These are phyloP conservation scores for Termitomyces heimii DNA, from an alignment of 768 basidiomycete genomes.

Conservation along the genomic window DNA sequence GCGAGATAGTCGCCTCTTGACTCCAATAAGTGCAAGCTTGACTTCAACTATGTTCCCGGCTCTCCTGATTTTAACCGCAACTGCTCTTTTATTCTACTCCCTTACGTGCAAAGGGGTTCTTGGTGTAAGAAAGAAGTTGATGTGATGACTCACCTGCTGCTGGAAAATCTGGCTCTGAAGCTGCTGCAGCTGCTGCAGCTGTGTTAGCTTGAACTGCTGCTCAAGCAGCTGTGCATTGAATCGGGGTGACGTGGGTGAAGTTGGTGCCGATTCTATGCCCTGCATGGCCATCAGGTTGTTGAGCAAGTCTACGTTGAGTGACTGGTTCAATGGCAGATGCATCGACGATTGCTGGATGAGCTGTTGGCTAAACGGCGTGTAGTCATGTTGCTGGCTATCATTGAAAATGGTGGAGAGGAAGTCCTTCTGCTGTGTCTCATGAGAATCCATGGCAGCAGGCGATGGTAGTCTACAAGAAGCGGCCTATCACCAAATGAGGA, in stretches of 20 bases:
- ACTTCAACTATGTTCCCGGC: not conserved
- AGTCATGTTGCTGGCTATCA: constrained; percentile 11
- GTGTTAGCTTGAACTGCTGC: constrained; percentile 74
- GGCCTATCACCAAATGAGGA: not conserved
- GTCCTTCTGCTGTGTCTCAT: constrained; percentile 17
- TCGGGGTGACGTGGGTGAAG: constrained; percentile 17
- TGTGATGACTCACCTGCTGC: constrained; percentile 60
- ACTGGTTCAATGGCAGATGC: constrained; percentile 15
- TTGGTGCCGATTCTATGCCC: constrained; percentile 28
- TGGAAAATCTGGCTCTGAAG: constrained; percentile 85
- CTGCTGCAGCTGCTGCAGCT: constrained; percentile 65
- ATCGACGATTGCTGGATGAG: constrained; percentile 10
- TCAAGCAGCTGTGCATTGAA: constrained; percentile 51
- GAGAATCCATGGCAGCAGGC: constrained; percentile 11
- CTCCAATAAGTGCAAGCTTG: not conserved
- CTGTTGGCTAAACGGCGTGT: constrained; percentile 6
- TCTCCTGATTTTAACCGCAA: not conserved
- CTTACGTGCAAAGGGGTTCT: not conserved
- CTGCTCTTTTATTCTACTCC: not conserved
- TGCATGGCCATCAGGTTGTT: constrained; percentile 49
- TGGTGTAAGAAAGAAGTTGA: not conserved
- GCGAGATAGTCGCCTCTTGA: not conserved
- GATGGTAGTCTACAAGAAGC: constrained; percentile 3
- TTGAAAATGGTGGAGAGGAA: constrained; percentile 17
- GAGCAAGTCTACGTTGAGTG: constrained; percentile 46